These are phyloP conservation scores for Solanum chmielewskii DNA, from an alignment of 257 asterid genomes.

Conservation along the genomic window DNA sequence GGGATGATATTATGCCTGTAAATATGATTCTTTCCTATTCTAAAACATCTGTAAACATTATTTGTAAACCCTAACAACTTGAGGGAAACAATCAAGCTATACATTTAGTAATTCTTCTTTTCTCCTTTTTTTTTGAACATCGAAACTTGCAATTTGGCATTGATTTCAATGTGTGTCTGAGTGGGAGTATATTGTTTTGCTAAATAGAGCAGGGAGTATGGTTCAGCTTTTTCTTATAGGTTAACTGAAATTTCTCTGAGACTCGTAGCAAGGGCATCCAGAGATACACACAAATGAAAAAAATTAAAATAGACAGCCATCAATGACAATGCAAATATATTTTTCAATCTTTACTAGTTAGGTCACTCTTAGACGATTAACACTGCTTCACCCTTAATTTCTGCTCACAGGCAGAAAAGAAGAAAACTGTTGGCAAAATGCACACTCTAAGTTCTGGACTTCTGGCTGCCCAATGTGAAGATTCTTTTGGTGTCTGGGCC, in stretches of 20 bases:
- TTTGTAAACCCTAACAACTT: neutral
- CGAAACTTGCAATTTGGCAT: neutral
- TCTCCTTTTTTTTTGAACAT: neutral
- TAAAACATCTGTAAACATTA: neutral
- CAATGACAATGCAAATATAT: neutral
- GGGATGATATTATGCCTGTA: neutral
- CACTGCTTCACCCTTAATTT: neutral
- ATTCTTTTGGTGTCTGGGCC: neutral
- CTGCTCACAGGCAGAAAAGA: neutral
- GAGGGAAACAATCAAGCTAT: neutral
- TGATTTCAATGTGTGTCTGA: neutral
- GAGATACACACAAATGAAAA: neutral
- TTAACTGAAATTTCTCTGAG: neutral
- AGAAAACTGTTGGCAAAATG: neutral
- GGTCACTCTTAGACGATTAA: neutral
- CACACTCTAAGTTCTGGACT: neutral
- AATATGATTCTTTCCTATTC: neutral
- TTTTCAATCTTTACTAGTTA: neutral
- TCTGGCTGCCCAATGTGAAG: neutral
- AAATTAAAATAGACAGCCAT: neutral
- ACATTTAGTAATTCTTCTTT: neutral
- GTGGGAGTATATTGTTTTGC: neutral
- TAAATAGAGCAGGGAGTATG: neutral
- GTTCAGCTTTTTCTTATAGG: neutral
- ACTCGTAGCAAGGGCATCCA: neutral